Evolutionary conservation across 768 basidiomycete species (phyloP).

Genomic region (Amanita pseudoporphyria): DNA sequence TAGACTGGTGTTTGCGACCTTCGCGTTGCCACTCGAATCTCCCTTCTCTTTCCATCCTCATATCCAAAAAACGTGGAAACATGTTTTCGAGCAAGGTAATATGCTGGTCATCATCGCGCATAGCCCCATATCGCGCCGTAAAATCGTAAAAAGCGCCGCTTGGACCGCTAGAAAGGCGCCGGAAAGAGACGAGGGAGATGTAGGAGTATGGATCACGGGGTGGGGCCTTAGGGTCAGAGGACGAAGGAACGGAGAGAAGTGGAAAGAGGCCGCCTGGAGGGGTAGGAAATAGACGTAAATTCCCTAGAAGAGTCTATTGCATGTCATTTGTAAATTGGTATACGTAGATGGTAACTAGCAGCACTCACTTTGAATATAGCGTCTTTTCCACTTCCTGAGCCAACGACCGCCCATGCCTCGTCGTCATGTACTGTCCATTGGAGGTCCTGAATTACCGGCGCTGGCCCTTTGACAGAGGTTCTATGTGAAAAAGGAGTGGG

Average conservation of each 20-base stretch:
- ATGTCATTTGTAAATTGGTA: background rate
- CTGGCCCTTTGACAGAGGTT: background rate
- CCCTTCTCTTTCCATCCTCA: constrained; percentile 15
- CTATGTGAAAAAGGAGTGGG: background rate
- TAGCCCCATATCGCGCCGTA: constrained; percentile 84
- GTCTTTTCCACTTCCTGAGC: constrained; percentile 52
- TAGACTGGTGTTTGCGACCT: constrained; percentile 5
- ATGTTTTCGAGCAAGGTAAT: constrained; percentile 68
- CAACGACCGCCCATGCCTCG: constrained; percentile 72
- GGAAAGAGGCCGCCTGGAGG: constrained; percentile 73
- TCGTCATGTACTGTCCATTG: constrained; percentile 50
- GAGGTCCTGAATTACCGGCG: background rate
- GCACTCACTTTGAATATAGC: constrained; percentile 52
- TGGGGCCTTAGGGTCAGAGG: constrained; percentile 11
- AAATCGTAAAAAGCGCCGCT: constrained; percentile 82
- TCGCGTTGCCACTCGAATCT: constrained; percentile 9
- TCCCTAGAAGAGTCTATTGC: constrained; percentile 56
- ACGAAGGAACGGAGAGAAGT: constrained; percentile 37
- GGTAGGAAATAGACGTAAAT: constrained; percentile 58
- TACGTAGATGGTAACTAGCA: background rate
- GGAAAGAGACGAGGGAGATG: constrained; percentile 56
- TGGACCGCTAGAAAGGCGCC: constrained; percentile 41
- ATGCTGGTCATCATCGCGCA: constrained; percentile 69
- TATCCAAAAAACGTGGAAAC: constrained; percentile 38
- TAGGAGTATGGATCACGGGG: constrained; percentile 37